Evolutionary conservation across 2,329 filamentous ascomycete species (phyloP).

Genomic region (Colletotrichum brevisporum): DNA sequence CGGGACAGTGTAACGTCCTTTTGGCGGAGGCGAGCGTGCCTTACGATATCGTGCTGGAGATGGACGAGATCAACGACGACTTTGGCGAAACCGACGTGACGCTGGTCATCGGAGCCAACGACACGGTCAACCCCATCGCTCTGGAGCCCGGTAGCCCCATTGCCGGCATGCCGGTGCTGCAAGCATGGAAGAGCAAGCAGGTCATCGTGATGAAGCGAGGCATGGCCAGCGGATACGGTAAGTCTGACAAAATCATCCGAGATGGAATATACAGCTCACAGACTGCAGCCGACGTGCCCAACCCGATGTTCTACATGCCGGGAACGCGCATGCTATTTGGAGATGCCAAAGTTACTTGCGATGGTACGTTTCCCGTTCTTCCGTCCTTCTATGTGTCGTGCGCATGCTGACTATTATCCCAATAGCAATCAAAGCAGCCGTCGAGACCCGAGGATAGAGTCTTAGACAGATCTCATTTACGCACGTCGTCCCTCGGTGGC

Average conservation of each 20-base stretch:
- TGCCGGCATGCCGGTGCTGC: constrained; percentile 92
- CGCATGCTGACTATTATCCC: constrained; percentile 42
- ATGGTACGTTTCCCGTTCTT: constrained; percentile 67
- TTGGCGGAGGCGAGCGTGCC: constrained; percentile 90
- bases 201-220: constrained; percentile 95
- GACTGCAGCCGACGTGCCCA: constrained; percentile 82
- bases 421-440: constrained; percentile 57
- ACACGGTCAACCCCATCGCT: constrained; percentile 92
- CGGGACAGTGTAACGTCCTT: constrained; percentile 92
- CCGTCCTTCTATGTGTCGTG: no score
- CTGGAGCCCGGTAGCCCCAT: constrained; percentile 87
- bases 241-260: constrained; percentile 47
- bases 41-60: constrained; percentile 93
- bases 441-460: constrained; percentile 48
- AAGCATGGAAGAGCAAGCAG: constrained; percentile 95
- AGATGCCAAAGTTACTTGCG: constrained; percentile 87
- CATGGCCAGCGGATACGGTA: constrained; percentile 89
- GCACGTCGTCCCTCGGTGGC: constrained; percentile 22
- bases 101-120: constrained; percentile 91
- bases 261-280: background rate
- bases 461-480: constrained; percentile 35
- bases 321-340: constrained; percentile 93
- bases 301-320: constrained; percentile 95
- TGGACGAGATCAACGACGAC: constrained; percentile 97
- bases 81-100: constrained; percentile 89